Percentiles rank a stretch among this genome's conserved stretches.
phyloP scores from a whole-genome alignment of 176 grass and related monocot genomes.

The Sorghum bicolor region DNA sequence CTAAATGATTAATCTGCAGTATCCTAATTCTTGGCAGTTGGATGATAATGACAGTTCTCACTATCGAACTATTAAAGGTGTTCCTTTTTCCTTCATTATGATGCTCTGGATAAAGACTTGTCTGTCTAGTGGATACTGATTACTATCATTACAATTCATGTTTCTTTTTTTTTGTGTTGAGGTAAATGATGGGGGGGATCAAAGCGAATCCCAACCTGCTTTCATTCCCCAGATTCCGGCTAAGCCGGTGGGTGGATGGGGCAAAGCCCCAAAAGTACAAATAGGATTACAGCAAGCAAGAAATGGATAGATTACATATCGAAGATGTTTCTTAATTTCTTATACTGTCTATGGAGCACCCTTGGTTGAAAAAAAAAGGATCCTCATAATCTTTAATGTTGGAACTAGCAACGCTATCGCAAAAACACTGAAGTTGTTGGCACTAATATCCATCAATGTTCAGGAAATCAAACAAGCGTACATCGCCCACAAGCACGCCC shows the following conservation, averaged over 20 bases:
- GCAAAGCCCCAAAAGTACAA: too few relatives aligned
- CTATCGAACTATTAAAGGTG: background rate
- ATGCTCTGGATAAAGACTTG: background rate
- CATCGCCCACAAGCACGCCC: conserved; percentile 50
- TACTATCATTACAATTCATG: background rate
- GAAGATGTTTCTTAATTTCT: background rate
- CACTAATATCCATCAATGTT: background rate
- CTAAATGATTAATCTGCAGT: too few relatives aligned
- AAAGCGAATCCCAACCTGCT: too few relatives aligned
- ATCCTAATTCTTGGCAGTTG: background rate
- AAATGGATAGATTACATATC: too few relatives aligned
- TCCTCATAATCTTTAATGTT: background rate
- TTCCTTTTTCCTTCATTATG: background rate
- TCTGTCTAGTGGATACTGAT: background rate
- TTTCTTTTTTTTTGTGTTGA: too few relatives aligned
- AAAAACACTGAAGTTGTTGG: background rate
- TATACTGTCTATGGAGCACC: background rate
- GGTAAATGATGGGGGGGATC: too few relatives aligned
- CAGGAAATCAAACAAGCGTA: conserved; percentile 74
- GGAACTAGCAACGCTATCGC: background rate
- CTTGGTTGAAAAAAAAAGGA: background rate
- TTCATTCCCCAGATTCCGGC: too few relatives aligned
- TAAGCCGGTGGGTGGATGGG: too few relatives aligned
- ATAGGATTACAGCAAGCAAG: too few relatives aligned
- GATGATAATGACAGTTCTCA: background rate